phyloP scores from a whole-genome alignment of 495 filamentous ascomycete genomes.

The Hypoxylon lienhwacheense region DNA sequence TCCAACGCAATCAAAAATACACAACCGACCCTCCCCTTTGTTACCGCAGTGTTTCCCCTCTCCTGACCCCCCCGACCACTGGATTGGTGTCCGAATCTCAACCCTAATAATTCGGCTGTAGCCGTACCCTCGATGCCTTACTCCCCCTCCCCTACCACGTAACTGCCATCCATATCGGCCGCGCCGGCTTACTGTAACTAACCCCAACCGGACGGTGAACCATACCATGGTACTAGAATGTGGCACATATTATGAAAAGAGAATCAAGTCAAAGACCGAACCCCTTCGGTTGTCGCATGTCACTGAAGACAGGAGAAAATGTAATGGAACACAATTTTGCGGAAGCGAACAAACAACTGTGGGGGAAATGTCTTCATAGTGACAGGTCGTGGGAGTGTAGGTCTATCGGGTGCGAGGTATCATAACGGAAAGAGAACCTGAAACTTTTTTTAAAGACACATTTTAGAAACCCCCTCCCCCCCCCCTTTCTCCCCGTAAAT shows the following conservation, averaged over 20 bases:
- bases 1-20: conserved; percentile 34
- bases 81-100: conserved; percentile 5
- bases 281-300: conserved; percentile 9
- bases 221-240: conserved; percentile 12
- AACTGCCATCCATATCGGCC: conserved; percentile 4
- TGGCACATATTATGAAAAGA: conserved; percentile 19
- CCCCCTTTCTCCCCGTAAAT: too few relatives aligned
- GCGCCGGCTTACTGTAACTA: background rate
- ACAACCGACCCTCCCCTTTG: conserved; percentile 25
- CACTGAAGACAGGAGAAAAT: conserved; percentile 15
- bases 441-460: conserved; percentile 52
- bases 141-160: conserved; percentile 3
- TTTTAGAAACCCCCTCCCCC: conserved; percentile 47
- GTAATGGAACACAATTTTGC: conserved; percentile 30
- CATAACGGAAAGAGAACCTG: conserved; percentile 41
- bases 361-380: conserved; percentile 32
- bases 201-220: conserved; percentile 1
- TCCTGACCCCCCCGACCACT: conserved; percentile 8
- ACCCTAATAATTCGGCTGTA: background rate
- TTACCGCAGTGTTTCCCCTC: conserved; percentile 12
- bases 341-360: conserved; percentile 19
- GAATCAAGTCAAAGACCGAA: conserved; percentile 11
- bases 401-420: conserved; percentile 45
- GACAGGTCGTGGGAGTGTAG: conserved; percentile 32
- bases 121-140: conserved; percentile 5